A percentile compares a stretch with the other conserved stretches of the same genome.
Conservation (phyloP, 345 rosid species). For the Dipteronia dyeriana region DNA sequence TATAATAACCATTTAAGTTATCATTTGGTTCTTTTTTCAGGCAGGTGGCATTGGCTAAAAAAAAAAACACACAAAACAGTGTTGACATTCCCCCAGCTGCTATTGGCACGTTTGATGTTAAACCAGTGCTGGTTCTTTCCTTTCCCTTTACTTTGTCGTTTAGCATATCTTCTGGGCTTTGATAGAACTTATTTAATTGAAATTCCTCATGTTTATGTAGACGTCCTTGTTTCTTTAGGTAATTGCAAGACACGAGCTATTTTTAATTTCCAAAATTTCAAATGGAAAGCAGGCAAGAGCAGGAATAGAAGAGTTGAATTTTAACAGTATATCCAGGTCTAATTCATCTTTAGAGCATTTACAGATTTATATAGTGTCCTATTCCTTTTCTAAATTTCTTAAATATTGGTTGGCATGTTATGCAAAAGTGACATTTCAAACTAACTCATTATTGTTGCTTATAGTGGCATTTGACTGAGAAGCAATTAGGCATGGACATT, state of each 20-base stretch:
- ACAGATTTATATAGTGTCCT: not conserved
- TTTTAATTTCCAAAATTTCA: not conserved
- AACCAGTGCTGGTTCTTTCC: not conserved
- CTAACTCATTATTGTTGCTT: not conserved
- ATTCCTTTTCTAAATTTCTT: not conserved
- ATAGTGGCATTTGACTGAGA: not conserved
- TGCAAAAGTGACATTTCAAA: not conserved
- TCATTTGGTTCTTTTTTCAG: not conserved
- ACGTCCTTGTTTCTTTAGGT: not conserved
- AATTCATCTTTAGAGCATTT: not conserved
- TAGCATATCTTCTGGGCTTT: not conserved
- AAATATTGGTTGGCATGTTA: not conserved
- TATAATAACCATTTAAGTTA: not conserved
- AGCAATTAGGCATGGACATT: not conserved
- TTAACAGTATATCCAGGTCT: not conserved
- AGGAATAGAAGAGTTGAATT: not conserved
- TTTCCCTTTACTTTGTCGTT: not conserved
- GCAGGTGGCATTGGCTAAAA: constrained; percentile 7
- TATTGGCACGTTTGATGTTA: not conserved
- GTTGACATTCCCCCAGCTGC: not conserved
- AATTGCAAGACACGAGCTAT: not conserved
- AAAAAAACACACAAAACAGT: not conserved
- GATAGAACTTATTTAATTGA: not conserved
- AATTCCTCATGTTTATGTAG: not conserved
- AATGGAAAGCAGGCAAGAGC: not conserved